These are phyloP conservation scores for Buddleja alternifolia DNA, from an alignment of 257 asterid species.

Conservation along the genomic window DNA sequence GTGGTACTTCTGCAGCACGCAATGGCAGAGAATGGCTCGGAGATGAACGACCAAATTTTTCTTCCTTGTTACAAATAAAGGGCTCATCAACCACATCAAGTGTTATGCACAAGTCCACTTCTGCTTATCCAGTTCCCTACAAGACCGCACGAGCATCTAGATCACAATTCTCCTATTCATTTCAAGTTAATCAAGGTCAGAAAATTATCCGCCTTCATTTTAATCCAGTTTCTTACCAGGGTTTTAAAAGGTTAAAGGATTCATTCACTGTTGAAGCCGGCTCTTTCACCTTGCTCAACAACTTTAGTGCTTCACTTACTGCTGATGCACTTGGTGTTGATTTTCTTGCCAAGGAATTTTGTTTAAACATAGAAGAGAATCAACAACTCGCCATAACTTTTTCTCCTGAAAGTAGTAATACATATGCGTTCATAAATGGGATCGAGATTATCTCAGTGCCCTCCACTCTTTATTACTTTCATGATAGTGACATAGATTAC, in stretches of 20 bases:
- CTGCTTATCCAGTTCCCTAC: no score
- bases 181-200: constrained; percentile 35
- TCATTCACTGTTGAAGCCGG: constrained; percentile 29
- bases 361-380: constrained; percentile 20
- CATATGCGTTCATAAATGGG: constrained; percentile 39
- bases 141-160: no score
- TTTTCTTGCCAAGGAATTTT: constrained; percentile 25
- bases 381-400: constrained; percentile 22
- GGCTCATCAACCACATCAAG: constrained; percentile 46
- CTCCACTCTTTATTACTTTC: constrained; percentile 19
- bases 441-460: constrained; percentile 35
- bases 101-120: background rate
- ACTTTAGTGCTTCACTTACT: constrained; percentile 29
- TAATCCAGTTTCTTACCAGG: constrained; percentile 6
- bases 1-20: constrained; percentile 25
- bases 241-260: constrained; percentile 24
- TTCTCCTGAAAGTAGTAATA: constrained; percentile 28
- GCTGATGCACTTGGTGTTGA: constrained; percentile 19
- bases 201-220: constrained; percentile 34
- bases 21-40: constrained; percentile 44
- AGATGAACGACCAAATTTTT: no score
- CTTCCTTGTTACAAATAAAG: no score
- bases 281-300: constrained; percentile 28
- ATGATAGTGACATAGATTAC: constrained; percentile 30
- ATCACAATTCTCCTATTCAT: constrained; percentile 25